Percentiles rank a stretch among this genome's conserved stretches.
Evolutionary conservation across 1,284 basidiomycete species (phyloP).

Genomic region (Pterula multifida): DNA sequence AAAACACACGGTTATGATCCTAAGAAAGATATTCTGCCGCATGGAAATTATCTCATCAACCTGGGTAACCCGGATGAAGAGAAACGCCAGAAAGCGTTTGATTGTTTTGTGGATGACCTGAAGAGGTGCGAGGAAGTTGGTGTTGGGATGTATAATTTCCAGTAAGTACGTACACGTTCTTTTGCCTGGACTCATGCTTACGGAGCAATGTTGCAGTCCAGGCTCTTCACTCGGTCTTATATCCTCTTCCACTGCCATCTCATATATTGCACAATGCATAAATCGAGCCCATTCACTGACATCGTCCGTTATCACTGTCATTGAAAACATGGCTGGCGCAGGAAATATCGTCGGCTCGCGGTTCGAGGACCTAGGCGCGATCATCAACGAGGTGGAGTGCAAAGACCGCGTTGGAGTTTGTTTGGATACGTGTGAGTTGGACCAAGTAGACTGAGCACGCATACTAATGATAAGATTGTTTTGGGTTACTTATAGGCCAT

Average conservation of each 20-base stretch:
- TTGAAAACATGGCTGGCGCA: conserved; percentile 84
- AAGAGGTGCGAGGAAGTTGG: conserved; percentile 70
- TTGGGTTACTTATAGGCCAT: conserved; percentile 39
- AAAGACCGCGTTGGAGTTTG: conserved; percentile 73
- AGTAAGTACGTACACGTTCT: conserved; percentile 48
- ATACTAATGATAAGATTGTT: no score
- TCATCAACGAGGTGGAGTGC: conserved; percentile 65
- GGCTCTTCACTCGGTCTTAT: conserved; percentile 69
- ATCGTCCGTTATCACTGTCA: conserved; percentile 46
- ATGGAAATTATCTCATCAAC: conserved; percentile 81
- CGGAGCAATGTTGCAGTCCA: conserved; percentile 34
- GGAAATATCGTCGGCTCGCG: conserved; percentile 71
- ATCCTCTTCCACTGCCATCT: conserved; percentile 48
- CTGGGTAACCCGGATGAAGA: conserved; percentile 66
- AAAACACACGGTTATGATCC: conserved; percentile 44
- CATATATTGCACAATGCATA: conserved; percentile 61
- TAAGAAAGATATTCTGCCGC: conserved; percentile 51
- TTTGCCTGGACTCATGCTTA: neutral
- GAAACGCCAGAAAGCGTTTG: conserved; percentile 69
- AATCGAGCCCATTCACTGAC: conserved; percentile 71
- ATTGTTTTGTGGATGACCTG: conserved; percentile 80
- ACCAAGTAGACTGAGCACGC: no score
- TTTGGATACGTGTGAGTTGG: conserved; percentile 68
- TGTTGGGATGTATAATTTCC: conserved; percentile 73
- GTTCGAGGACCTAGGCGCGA: conserved; percentile 56